Evolutionary conservation across 1,139 yeast species (phyloP).

Genomic region (Debaryomyces psychrophilus): DNA sequence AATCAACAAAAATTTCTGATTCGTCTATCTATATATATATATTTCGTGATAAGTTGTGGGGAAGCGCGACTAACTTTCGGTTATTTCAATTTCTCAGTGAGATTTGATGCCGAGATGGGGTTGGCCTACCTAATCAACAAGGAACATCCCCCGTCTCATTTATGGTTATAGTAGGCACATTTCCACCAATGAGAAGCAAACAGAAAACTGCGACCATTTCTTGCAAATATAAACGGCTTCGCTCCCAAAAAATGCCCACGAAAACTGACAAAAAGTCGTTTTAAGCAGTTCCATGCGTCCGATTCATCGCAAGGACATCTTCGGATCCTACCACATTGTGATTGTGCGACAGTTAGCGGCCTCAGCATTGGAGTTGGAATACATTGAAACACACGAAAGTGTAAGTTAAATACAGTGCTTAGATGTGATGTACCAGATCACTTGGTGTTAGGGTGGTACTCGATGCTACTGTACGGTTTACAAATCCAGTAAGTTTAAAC

Average conservation of each 20-base stretch:
- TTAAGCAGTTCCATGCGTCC: not conserved
- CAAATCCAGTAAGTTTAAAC: too few species aligned
- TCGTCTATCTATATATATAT: slow-evolving; percentile 3
- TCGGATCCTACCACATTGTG: too few species aligned
- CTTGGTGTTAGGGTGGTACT: too few species aligned
- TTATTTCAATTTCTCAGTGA: slow-evolving; percentile 1
- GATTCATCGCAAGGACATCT: too few species aligned
- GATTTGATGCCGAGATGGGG: slow-evolving; percentile 1
- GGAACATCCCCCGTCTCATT: not conserved
- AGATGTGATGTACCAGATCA: too few species aligned
- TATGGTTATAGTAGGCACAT: not conserved
- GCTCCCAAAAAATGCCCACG: not conserved
- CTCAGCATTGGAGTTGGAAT: too few species aligned
- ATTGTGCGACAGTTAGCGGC: too few species aligned
- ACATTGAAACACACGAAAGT: too few species aligned
- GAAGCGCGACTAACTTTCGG: slow-evolving; percentile 3
- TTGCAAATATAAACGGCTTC: not conserved
- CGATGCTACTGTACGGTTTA: too few species aligned
- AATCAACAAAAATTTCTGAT: too few species aligned
- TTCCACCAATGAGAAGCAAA: not conserved
- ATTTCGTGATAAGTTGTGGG: not conserved
- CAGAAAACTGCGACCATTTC: not conserved
- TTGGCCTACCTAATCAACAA: not conserved
- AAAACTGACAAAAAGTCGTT: not conserved
- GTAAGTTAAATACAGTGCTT: too few species aligned